A percentile compares a stretch with the other conserved stretches of the same genome.
These are phyloP conservation scores for Nectriaceae sp. DNA, from an alignment of 2,329 filamentous ascomycete species.

Conservation along the genomic window DNA sequence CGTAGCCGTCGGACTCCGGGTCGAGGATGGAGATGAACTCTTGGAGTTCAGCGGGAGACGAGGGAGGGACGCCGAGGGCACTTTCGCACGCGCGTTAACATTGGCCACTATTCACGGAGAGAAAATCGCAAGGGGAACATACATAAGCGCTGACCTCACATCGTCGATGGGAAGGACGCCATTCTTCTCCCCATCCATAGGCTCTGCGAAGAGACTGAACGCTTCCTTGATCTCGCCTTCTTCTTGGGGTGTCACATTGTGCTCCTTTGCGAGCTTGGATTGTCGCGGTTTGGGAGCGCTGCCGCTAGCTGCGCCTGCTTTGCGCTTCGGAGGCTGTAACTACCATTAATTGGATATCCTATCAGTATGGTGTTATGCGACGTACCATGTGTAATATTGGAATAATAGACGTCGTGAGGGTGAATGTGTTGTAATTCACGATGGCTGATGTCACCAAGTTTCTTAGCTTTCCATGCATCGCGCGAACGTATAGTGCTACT, in stretches of 20 bases:
- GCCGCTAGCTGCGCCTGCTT: conserved; percentile 34
- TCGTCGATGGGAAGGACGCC: conserved; percentile 69
- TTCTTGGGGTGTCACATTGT: conserved; percentile 81
- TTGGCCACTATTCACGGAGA: neutral
- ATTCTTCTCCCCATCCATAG: conserved; percentile 70
- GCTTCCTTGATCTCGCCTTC: conserved; percentile 91
- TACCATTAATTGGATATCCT: conserved; percentile 8
- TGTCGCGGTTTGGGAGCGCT: conserved; percentile 52
- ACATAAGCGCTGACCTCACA: conserved; percentile 74
- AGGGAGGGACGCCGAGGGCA: conserved; percentile 77
- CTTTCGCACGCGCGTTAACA: conserved; percentile 42
- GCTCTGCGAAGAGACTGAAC: conserved; percentile 77
- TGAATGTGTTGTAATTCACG: conserved; percentile 7
- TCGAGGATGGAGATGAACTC: conserved; percentile 82
- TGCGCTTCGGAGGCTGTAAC: conserved; percentile 55
- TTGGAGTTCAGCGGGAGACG: conserved; percentile 64
- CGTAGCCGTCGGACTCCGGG: conserved; percentile 76
- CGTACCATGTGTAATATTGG: conserved; percentile 6
- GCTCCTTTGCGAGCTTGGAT: conserved; percentile 89
- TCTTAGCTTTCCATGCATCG: neutral
- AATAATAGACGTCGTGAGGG: neutral
- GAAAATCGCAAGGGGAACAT: conserved; percentile 31
- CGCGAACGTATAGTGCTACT: neutral
- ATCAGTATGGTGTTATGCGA: neutral
- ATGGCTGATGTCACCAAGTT: conserved; percentile 22